Evolutionary conservation across 139 green algal species (phyloP), one percentile per base, ranked within the genome.

Genomic region (Spirogloea muscicola): DNA sequence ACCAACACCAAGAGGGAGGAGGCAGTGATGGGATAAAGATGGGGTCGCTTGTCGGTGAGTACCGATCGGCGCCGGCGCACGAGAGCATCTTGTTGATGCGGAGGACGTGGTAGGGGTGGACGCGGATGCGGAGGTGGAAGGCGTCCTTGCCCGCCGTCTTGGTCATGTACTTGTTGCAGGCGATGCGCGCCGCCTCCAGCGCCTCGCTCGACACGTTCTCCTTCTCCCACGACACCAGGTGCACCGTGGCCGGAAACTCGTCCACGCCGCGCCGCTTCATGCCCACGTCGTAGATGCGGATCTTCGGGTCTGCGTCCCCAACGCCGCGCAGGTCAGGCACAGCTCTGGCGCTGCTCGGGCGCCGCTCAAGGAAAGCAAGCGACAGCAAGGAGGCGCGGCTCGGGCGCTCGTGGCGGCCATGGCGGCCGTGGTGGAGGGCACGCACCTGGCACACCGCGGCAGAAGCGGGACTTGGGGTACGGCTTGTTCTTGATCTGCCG

Each of bases 81-180:
- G 94, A 96, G 89, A 98, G 90, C 94, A 98, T 98, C 88, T 98
- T 98, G 90, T 98, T 98, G 89, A 98, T 97, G 76, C 94, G 91
- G 75, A 98, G 90, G 75, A 97, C 93, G 80, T 98, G 93, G 89
- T 94, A 98, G 72, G 93, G 93, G 81, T 98, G 93, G 82, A 96
- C 90, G 51, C 94, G 92, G 41, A 98, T 88, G 71, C 94, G 91
- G 58, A 98, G 86, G 88, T 98, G 94, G 91, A 97, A 98, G 0
- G 89, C 72, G 40, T 98, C 94, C 87, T 97, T 98, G 64, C 94
- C 94, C 10, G 92, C 89, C 66, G 92, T 90, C 86, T 95, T 96
- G 63, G 90, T 85, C 91, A 98, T 96, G 89, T 98, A 98, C 91
- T 98, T 98, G 92, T 98, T 98, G 84, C 85, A 89, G 3, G 94